Evolutionary conservation across 1,284 basidiomycete species (phyloP).

Genomic region (Boletellus deceptivus): DNA sequence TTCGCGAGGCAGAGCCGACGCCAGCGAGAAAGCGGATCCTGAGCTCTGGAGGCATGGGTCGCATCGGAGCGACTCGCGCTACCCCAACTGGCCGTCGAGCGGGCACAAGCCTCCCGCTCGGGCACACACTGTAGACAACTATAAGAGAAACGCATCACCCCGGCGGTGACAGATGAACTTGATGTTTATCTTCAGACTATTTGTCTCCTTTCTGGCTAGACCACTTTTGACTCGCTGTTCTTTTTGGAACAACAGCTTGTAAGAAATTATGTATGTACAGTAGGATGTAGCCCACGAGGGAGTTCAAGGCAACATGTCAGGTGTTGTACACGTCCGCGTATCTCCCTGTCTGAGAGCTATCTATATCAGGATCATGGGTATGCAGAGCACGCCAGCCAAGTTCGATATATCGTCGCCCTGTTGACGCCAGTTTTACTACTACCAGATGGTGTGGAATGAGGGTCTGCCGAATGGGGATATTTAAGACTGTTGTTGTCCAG

Average conservation of each 20-base stretch:
- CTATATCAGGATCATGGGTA: background rate
- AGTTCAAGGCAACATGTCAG: constrained; percentile 9
- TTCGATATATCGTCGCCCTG: too few relatives aligned
- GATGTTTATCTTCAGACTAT: constrained; percentile 2
- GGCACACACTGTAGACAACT: constrained; percentile 38
- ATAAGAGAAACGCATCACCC: constrained; percentile 44
- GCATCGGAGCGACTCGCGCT: constrained; percentile 20
- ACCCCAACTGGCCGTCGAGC: constrained; percentile 32
- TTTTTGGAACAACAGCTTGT: constrained; percentile 2
- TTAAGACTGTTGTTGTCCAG: background rate
- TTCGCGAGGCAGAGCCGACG: constrained; percentile 32
- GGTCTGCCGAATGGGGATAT: background rate
- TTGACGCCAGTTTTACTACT: too few relatives aligned
- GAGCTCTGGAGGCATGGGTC: constrained; percentile 25
- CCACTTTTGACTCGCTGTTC: constrained; percentile 1
- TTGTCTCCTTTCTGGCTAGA: constrained; percentile 12
- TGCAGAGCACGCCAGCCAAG: too few relatives aligned
- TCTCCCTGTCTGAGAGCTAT: too few relatives aligned
- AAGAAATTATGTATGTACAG: constrained; percentile 10
- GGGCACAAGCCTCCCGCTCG: constrained; percentile 34
- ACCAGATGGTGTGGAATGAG: too few relatives aligned
- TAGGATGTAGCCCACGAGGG: background rate
- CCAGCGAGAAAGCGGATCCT: constrained; percentile 25
- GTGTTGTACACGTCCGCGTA: background rate
- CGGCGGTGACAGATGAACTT: constrained; percentile 39